Evolutionary conservation across 2,329 filamentous ascomycete species (phyloP).

Genomic region (Pseudogymnoascus sp.): DNA sequence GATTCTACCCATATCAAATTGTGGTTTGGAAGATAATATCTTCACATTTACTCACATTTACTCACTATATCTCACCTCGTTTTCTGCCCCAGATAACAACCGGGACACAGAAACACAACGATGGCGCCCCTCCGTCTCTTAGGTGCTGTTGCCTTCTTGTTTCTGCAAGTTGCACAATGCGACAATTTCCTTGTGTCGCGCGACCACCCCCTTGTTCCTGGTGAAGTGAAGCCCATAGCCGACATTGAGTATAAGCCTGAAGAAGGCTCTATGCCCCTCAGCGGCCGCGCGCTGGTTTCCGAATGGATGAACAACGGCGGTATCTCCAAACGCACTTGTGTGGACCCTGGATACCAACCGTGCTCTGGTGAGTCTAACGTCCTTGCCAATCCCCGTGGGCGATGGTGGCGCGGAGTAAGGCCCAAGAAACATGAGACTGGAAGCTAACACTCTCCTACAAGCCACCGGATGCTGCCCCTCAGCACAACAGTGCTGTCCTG

Average conservation of each 20-base stretch:
- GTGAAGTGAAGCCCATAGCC: not conserved
- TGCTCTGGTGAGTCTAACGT: not conserved
- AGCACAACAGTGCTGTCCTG: not conserved
- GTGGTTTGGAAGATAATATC: not conserved
- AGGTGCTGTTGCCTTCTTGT: not conserved
- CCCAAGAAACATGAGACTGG: not conserved
- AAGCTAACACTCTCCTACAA: not conserved
- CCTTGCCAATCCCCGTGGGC: not conserved
- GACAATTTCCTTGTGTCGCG: not conserved
- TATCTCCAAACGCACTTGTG: not conserved
- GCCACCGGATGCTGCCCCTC: not conserved
- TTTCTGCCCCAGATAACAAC: not conserved
- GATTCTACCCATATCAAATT: not conserved
- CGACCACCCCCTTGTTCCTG: not conserved
- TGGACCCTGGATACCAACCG: not conserved
- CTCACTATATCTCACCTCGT: not conserved
- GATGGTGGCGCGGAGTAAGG: not conserved
- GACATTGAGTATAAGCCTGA: not conserved
- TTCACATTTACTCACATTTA: not conserved
- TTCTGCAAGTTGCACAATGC: conserved; percentile 1
- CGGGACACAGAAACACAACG: not conserved
- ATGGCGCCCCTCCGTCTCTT: not conserved
- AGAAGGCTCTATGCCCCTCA: not conserved
- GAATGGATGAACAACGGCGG: not conserved
- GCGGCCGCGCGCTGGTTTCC: not conserved